A percentile compares a stretch with the other conserved stretches of the same genome.
Evolutionary conservation across 139 green algal genomes (phyloP).

Genomic region (Parachlorella kessleri): DNA sequence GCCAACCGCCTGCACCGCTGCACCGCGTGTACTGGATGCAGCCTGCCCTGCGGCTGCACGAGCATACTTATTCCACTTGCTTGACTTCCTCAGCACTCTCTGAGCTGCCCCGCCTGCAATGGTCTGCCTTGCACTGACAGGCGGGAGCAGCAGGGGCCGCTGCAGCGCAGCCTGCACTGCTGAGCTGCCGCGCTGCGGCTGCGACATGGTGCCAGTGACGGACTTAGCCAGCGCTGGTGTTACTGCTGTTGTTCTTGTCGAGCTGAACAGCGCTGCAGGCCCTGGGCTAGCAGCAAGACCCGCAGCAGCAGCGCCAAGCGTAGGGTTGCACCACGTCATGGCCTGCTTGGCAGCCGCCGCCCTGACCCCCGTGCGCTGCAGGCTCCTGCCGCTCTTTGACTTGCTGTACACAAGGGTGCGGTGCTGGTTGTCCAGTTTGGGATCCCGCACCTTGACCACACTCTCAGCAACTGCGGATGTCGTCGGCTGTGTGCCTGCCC

Average conservation of each 20-base stretch:
- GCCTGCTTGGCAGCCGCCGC: not conserved
- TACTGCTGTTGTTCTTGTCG: too few relatives aligned
- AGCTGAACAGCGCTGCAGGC: too few relatives aligned
- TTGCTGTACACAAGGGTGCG: slow-evolving; percentile 21
- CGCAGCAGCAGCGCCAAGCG: too few relatives aligned
- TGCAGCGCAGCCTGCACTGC: too few relatives aligned
- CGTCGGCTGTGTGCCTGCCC: not conserved
- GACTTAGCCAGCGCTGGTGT: too few relatives aligned
- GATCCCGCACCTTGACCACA: not conserved
- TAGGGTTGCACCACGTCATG: slow-evolving; percentile 29
- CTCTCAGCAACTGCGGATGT: not conserved
- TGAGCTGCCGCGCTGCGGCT: too few relatives aligned
- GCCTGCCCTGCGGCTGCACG: not conserved
- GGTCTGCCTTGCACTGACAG: too few relatives aligned
- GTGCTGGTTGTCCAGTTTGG: not conserved
- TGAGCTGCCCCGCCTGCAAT: not conserved
- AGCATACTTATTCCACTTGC: not conserved
- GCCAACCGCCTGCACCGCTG: not conserved
- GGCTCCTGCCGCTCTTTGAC: slow-evolving; percentile 2
- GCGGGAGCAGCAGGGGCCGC: not conserved
- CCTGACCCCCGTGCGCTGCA: slow-evolving; percentile 7
- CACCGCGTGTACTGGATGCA: not conserved
- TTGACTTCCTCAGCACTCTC: not conserved
- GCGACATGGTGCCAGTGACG: too few relatives aligned
- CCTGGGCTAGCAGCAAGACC: too few relatives aligned